Conservation (phyloP, 2,329 filamentous ascomycete species). For the Aspergillus japonicus region DNA sequence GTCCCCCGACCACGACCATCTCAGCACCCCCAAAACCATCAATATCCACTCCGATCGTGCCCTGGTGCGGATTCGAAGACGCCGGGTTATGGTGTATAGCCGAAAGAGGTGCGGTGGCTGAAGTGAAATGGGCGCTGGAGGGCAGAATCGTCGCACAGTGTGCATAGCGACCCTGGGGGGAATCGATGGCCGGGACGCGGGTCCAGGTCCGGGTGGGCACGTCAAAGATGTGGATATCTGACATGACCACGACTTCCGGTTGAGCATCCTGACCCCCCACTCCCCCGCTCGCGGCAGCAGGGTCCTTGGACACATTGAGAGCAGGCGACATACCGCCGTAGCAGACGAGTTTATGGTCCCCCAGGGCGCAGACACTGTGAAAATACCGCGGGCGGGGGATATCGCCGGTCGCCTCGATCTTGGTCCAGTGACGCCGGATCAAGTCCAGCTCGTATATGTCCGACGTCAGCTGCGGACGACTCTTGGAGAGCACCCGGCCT, state of each 20-base stretch:
- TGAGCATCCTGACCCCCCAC: conserved; percentile 59
- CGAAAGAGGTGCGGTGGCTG: conserved; percentile 76
- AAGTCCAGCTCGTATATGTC: conserved; percentile 93
- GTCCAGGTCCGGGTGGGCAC: conserved; percentile 81
- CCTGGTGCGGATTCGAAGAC: conserved; percentile 79
- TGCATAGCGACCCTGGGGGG: conserved; percentile 90
- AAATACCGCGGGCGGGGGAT: conserved; percentile 91
- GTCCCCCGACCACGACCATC: conserved; percentile 95
- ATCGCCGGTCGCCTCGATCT: conserved; percentile 79
- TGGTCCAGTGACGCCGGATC: conserved; percentile 88
- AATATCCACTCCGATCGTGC: conserved; percentile 80
- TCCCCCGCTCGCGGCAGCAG: conserved; percentile 32
- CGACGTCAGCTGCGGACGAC: conserved; percentile 78
- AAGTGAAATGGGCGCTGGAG: conserved; percentile 83
- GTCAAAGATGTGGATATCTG: conserved; percentile 94
- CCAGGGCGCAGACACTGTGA: conserved; percentile 89
- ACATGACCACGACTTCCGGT: conserved; percentile 93
- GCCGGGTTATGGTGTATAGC: conserved; percentile 88
- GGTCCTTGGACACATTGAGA: conserved; percentile 48
- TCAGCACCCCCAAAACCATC: conserved; percentile 91
- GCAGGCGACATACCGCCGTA: conserved; percentile 97
- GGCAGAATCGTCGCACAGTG: conserved; percentile 93
- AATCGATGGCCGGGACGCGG: conserved; percentile 73
- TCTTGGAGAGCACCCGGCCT: conserved; percentile 80
- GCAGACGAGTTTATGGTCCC: conserved; percentile 94